phyloP scores from a whole-genome alignment of 2,329 filamentous ascomycete genomes.

The Leptoxyphium fumago region DNA sequence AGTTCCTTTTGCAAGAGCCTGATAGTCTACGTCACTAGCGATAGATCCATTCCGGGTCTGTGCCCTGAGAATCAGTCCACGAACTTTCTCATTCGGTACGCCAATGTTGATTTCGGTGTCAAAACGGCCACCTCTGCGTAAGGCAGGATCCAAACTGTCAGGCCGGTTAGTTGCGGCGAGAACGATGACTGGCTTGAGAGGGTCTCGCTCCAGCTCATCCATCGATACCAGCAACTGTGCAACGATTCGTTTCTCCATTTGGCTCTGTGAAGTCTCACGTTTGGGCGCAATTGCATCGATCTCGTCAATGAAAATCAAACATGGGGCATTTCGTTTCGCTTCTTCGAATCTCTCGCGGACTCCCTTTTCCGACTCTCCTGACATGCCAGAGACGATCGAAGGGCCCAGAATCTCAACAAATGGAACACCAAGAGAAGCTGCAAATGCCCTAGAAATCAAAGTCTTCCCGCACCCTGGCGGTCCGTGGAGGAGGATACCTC shows the following conservation, averaged over 20 bases:
- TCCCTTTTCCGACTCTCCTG: conserved; percentile 77
- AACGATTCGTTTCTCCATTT: conserved; percentile 81
- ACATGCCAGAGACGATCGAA: conserved; percentile 73
- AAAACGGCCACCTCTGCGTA: conserved; percentile 62
- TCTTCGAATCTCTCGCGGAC: conserved; percentile 77
- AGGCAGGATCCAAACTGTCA: conserved; percentile 67
- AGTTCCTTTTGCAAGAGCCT: conserved; percentile 62
- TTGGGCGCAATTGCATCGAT: conserved; percentile 86
- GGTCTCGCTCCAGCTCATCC: conserved; percentile 58
- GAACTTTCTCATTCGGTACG: conserved; percentile 64
- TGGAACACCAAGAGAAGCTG: conserved; percentile 58
- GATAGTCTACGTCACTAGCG: conserved; percentile 57
- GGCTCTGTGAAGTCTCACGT: conserved; percentile 64
- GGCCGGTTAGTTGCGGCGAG: conserved; percentile 82
- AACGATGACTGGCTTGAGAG: conserved; percentile 61
- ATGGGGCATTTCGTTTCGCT: conserved; percentile 72
- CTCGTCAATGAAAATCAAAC: conserved; percentile 81
- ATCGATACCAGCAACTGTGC: conserved; percentile 74
- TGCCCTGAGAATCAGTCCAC: conserved; percentile 63
- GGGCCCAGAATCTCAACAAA: conserved; percentile 74
- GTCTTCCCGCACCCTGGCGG: conserved; percentile 81
- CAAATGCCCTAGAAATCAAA: conserved; percentile 66
- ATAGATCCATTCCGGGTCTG: conserved; percentile 53
- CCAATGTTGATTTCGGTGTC: conserved; percentile 75
- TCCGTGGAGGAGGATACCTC: conserved; percentile 65